A percentile compares a stretch with the other conserved stretches of the same genome.
Conservation (phyloP, 768 basidiomycete species). For the Infundibulicybe gibba region DNA sequence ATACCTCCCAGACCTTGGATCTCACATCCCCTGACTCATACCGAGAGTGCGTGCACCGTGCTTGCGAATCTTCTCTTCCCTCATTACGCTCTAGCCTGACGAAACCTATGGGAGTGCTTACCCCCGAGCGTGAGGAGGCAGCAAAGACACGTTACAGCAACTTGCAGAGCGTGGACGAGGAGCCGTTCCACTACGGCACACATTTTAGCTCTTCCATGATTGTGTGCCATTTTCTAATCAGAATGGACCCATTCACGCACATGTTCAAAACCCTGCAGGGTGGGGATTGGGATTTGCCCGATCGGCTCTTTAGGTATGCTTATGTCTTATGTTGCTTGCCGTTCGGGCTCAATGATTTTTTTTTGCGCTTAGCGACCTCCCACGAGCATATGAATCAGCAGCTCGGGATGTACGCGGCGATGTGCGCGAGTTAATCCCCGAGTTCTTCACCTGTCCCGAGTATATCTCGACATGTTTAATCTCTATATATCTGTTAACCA, state of each 20-base stretch:
- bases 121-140: constrained; percentile 66
- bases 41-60: constrained; percentile 57
- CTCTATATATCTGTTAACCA: not conserved
- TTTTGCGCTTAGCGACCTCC: constrained; percentile 52
- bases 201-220: constrained; percentile 98
- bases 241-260: constrained; percentile 85
- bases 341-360: not conserved
- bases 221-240: constrained; percentile 90
- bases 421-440: constrained; percentile 90
- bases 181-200: constrained; percentile 91
- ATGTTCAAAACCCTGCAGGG: constrained; percentile 96
- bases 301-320: constrained; percentile 73
- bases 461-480: constrained; percentile 21
- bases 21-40: constrained; percentile 57
- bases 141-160: constrained; percentile 74
- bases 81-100: constrained; percentile 50
- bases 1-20: constrained; percentile 67
- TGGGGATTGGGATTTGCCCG: constrained; percentile 93
- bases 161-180: constrained; percentile 75
- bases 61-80: not conserved
- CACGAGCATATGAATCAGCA: constrained; percentile 82
- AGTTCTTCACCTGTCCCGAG: constrained; percentile 86
- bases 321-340: not conserved
- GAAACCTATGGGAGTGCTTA: constrained; percentile 90
- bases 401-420: constrained; percentile 85